Conservation (phyloP, 345 rosid species). For the Linum usitatissimum region DNA sequence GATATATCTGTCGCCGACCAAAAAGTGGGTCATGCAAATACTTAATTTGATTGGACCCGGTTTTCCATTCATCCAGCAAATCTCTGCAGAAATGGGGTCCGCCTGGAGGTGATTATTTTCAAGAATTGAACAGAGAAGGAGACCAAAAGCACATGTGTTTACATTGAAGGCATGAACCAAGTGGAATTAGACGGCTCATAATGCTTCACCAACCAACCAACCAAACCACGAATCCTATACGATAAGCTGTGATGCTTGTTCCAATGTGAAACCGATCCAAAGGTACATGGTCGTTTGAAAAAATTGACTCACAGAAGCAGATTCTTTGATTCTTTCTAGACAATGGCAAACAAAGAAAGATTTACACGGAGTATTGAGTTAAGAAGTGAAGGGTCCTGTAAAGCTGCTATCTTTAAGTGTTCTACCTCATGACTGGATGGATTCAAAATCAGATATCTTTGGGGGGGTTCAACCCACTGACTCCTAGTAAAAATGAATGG, state of each 20-base stretch:
- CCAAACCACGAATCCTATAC: slow-evolving; percentile 9
- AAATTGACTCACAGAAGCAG: too few species aligned
- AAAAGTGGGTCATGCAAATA: slow-evolving; percentile 17
- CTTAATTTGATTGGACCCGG: slow-evolving; percentile 21
- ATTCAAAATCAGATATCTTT: not conserved
- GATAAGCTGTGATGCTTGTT: not conserved
- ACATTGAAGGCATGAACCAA: slow-evolving; percentile 13
- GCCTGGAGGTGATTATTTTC: slow-evolving; percentile 11
- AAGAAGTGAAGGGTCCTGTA: too few species aligned
- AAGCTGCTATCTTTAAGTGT: too few species aligned
- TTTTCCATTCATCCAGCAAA: slow-evolving; percentile 12
- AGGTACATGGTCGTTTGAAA: too few species aligned
- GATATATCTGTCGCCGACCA: not conserved
- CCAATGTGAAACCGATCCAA: not conserved
- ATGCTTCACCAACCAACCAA: slow-evolving; percentile 28
- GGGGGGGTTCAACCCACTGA: too few species aligned
- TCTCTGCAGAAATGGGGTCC: slow-evolving; percentile 22
- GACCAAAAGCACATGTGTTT: slow-evolving; percentile 16
- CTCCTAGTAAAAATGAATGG: not conserved
- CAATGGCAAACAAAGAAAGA: too few species aligned
- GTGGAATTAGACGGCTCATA: slow-evolving; percentile 11
- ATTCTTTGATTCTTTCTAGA: too few species aligned
- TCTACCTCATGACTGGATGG: not conserved
- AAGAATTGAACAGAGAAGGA: slow-evolving; percentile 17
- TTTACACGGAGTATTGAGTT: too few species aligned